These are phyloP conservation scores for Fistulifera solaris DNA, from an alignment of 108 stramenopile species.

Conservation along the genomic window DNA sequence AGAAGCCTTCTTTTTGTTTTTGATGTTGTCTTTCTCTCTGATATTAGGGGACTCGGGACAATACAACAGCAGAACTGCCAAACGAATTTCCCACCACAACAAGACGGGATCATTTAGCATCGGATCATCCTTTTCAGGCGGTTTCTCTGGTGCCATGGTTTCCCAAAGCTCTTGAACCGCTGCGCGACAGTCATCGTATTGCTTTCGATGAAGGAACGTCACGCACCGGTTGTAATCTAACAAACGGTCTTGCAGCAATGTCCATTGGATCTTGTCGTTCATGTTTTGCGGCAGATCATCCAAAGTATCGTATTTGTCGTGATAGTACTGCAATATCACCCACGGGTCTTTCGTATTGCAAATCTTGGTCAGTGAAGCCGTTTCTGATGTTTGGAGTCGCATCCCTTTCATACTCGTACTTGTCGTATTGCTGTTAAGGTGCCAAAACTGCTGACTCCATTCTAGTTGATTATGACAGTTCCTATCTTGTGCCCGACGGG, in stretches of 20 bases:
- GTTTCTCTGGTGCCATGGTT: not conserved
- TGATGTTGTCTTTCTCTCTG: conserved; percentile 16
- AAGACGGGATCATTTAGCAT: conserved; percentile 3
- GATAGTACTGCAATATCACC: not conserved
- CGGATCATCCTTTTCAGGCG: conserved; percentile 8
- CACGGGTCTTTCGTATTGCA: not conserved
- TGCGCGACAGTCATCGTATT: conserved; percentile 25
- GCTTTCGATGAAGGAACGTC: conserved; percentile 13
- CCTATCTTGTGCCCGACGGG: too few species aligned
- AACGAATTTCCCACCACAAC: conserved; percentile 29
- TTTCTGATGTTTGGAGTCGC: not conserved
- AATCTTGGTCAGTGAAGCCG: not conserved
- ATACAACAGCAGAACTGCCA: conserved; percentile 24
- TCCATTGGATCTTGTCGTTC: not conserved
- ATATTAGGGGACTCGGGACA: not conserved
- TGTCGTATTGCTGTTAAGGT: not conserved
- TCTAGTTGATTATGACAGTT: too few species aligned
- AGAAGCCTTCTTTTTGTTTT: conserved; percentile 13
- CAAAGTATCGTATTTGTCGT: not conserved
- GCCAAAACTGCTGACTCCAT: too few species aligned
- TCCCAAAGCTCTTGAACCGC: conserved; percentile 22
- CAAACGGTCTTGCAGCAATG: conserved; percentile 22
- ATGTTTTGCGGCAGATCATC: not conserved
- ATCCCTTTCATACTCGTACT: not conserved
- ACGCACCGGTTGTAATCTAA: conserved; percentile 34